Evolutionary conservation across 495 filamentous ascomycete genomes (phyloP), one percentile per base, ranked within the genome.

Genomic region (Tuber borchii): DNA sequence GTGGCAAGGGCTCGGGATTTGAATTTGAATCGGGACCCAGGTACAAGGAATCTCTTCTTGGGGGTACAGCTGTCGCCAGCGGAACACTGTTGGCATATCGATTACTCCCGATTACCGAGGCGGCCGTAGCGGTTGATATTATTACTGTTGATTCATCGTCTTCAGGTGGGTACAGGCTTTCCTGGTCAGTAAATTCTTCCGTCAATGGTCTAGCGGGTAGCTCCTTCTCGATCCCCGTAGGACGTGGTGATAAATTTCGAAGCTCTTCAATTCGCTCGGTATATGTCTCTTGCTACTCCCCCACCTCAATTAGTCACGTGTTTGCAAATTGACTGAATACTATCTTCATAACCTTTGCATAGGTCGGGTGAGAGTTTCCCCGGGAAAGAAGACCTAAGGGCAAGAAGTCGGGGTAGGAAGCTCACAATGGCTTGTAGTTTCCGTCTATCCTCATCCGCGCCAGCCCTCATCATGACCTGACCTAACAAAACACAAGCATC

Each of bases 351-450:
- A 34, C 56, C 26, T 4, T 17, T 65, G 14, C 26, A 65, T 65
- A 26, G 56, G 31, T 16, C 14, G 56, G 26, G 56, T 65, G 56
- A 65, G 56, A 31, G 56, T 19, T 65, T 65, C 56, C 61, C 70
- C 39, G n/a, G 42, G 44, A 34, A 43, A 71, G 39, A 56, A 48
- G 69, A 31, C 34, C 20, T 10, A 40, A 39, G 26, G 56, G 14
- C 70, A 40, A 71, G 46, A 31, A 51, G 73, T 42, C 69, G 70
- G 61, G 48, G 70, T 72, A 65, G 39, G 77, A 70, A 68, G 74
- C 93, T 88, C 87, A 97, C 93, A 85, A 99, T 97, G 69, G 91
- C 89, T 82, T 94, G 92, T 69, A 99, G 85, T 84, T 97, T 97
- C 73, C 88, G 86, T 82, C 88, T 90, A 83, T 98, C 93, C n/a